Evolutionary conservation across 208 protist species (phyloP), one percentile per base, ranked within the genome.

Genomic region (Balamuthia mandrillaris): DNA sequence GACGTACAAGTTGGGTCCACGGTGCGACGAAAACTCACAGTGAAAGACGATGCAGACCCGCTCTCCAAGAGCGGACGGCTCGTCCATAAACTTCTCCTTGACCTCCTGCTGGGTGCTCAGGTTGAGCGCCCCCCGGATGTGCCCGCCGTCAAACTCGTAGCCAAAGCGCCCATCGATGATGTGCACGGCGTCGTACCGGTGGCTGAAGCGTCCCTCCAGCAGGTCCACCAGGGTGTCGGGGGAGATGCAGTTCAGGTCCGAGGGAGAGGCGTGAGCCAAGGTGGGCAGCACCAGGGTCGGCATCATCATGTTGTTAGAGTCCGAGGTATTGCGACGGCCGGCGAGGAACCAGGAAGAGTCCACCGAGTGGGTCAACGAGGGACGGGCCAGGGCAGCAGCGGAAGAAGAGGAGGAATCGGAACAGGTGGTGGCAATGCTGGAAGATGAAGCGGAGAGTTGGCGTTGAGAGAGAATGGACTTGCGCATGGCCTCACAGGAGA

Each of bases 101-200:
- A 54, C 63, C 24, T 72, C n/a, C 27, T 85, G 45, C 56, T 47
- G 49, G 33, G 35, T 81, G 16, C 5, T 65, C 37, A 90, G 63
- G 65, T 88, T 79, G 37, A 85, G 16, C 35, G 84, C 72, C 42
- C 63, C 60, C n/a, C 33, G 21, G 39, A 90, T 85, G 77, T 90
- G 84, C 16, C 87, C 87, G 42, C 79, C 87, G 35, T 90, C 77
- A 47, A 86, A 90, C 81, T 90, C 87, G 56, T 87, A 86, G 21
- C 51, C 77, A 29, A 87, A 90, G 33, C 87, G 29, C 56, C 85
- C 85, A 42, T 90, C 87, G 52, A 88, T 82, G 66, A 89, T 49
- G 27, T 45, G 54, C 12, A 85, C 37, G 21, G 27, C 6, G 37
- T 10, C 6, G 42, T 31, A 74, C 10, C 45, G 24, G 6, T 41